These are phyloP conservation scores for Simplicillium sp. DNA, from an alignment of 2,329 filamentous ascomycete genomes.

Conservation along the genomic window DNA sequence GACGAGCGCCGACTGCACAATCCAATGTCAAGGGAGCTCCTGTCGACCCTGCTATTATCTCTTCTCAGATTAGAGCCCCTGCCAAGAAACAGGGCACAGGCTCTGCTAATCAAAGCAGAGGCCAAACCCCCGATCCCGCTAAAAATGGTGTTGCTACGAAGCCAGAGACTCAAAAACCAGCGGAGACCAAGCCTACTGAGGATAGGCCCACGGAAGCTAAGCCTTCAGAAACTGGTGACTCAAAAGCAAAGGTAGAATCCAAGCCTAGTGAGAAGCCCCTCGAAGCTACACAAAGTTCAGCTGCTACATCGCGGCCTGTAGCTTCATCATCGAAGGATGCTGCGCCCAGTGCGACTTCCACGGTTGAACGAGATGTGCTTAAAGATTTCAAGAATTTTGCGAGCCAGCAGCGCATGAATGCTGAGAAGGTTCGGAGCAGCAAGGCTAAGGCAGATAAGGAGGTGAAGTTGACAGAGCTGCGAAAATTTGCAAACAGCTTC, in stretches of 20 bases:
- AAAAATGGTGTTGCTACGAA: slow-evolving; percentile 21
- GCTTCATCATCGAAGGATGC: slow-evolving; percentile 29
- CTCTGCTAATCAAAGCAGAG: slow-evolving; percentile 15
- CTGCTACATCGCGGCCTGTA: slow-evolving; percentile 14
- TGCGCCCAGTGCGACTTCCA: slow-evolving; percentile 45
- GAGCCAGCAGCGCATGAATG: slow-evolving; percentile 41
- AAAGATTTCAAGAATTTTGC: slow-evolving; percentile 58
- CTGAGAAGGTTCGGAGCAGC: slow-evolving; percentile 44
- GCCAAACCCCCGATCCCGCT: slow-evolving; percentile 12
- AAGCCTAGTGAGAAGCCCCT: slow-evolving; percentile 17
- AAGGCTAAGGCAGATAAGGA: slow-evolving; percentile 71
- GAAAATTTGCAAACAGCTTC: slow-evolving; percentile 90
- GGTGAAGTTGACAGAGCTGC: slow-evolving; percentile 85
- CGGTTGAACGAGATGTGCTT: slow-evolving; percentile 52
- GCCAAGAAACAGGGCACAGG: slow-evolving; percentile 24
- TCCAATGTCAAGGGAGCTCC: slow-evolving; percentile 68
- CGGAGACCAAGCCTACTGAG: slow-evolving; percentile 12
- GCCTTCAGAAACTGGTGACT: slow-evolving; percentile 1
- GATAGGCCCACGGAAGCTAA: slow-evolving; percentile 14
- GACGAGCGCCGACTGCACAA: slow-evolving; percentile 67
- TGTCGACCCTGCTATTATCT: slow-evolving; percentile 84
- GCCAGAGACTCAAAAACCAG: slow-evolving; percentile 14
- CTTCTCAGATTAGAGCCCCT: slow-evolving; percentile 58
- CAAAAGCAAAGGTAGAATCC: background rate
- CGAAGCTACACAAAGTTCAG: slow-evolving; percentile 18